Conservation (phyloP, 139 green algal species). For the Prasinococcaceae sp. region DNA sequence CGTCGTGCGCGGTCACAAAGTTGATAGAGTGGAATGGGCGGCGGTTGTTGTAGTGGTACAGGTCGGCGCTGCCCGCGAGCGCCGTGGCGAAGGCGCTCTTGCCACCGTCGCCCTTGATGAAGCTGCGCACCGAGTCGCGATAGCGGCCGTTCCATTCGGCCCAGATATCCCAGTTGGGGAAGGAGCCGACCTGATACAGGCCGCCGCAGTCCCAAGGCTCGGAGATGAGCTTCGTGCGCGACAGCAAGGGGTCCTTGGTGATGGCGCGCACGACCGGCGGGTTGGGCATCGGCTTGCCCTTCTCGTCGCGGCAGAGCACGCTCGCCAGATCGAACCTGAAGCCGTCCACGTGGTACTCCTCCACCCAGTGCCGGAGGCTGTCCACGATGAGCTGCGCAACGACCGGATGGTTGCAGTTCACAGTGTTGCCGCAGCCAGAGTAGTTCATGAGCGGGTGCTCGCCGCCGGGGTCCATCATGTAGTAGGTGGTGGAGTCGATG, state of each 20-base stretch:
- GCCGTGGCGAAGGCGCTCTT: conserved; percentile 80
- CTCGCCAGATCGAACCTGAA: conserved; percentile 76
- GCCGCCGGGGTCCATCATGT: conserved; percentile 80
- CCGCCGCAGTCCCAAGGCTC: conserved; percentile 97
- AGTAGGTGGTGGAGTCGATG: conserved; percentile 94
- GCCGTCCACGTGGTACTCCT: conserved; percentile 66
- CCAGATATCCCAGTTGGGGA: conserved; percentile 82
- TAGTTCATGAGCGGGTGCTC: conserved; percentile 95
- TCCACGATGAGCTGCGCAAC: conserved; percentile 82
- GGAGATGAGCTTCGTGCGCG: conserved; percentile 81
- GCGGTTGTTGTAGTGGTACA: conserved; percentile 64
- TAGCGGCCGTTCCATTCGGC: conserved; percentile 95
- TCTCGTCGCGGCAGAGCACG: conserved; percentile 59
- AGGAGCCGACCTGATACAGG: conserved; percentile 75
- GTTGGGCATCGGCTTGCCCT: conserved; percentile 50
- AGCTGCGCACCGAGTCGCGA: conserved; percentile 73
- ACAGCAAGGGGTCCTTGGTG: conserved; percentile 75
- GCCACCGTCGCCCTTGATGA: conserved; percentile 75
- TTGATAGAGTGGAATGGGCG: conserved; percentile 88
- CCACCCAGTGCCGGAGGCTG: conserved; percentile 77
- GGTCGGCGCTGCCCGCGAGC: conserved; percentile 70
- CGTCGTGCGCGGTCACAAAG: conserved; percentile 89
- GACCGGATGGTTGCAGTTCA: conserved; percentile 97
- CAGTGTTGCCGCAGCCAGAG: conserved; percentile 91
- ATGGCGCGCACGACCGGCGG: conserved; percentile 70